Evolutionary conservation across 306 rosid species (phyloP).

Genomic region (Fragaria iinumae): DNA sequence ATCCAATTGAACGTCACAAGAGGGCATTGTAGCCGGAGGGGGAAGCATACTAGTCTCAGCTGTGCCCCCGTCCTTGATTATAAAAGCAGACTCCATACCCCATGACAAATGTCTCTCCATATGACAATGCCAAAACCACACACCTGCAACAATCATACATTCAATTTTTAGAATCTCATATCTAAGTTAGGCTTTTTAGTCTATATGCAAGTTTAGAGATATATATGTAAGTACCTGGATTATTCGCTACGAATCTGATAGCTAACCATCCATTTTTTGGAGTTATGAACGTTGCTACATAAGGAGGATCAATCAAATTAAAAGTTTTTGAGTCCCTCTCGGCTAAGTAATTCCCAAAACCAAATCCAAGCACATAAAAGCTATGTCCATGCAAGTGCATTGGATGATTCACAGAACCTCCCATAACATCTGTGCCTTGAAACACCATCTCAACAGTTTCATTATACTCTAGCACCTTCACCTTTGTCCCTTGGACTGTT

Average conservation of each 20-base stretch:
- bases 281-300: neutral
- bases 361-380: slow-evolving; percentile 5
- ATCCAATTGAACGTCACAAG: neutral
- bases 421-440: slow-evolving; percentile 10
- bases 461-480: slow-evolving; percentile 8
- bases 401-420: slow-evolving; percentile 1
- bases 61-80: slow-evolving; percentile 15
- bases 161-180: too few species aligned
- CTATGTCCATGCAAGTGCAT: slow-evolving; percentile 22
- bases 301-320: slow-evolving; percentile 18
- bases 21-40: slow-evolving; percentile 12
- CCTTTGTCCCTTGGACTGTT: slow-evolving; percentile 16
- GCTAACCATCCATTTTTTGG: slow-evolving; percentile 16
- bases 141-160: neutral
- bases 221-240: neutral
- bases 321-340: slow-evolving; percentile 5
- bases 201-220: neutral
- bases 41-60: slow-evolving; percentile 4
- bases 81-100: slow-evolving; percentile 15
- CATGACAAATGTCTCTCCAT: slow-evolving; percentile 16
- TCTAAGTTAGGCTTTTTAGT: too few species aligned
- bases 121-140: slow-evolving; percentile 26
- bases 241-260: slow-evolving; percentile 11
- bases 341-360: neutral
- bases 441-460: slow-evolving; percentile 19